Evolutionary conservation across 768 basidiomycete species (phyloP).

Genomic region (Favolaschia claudopus): DNA sequence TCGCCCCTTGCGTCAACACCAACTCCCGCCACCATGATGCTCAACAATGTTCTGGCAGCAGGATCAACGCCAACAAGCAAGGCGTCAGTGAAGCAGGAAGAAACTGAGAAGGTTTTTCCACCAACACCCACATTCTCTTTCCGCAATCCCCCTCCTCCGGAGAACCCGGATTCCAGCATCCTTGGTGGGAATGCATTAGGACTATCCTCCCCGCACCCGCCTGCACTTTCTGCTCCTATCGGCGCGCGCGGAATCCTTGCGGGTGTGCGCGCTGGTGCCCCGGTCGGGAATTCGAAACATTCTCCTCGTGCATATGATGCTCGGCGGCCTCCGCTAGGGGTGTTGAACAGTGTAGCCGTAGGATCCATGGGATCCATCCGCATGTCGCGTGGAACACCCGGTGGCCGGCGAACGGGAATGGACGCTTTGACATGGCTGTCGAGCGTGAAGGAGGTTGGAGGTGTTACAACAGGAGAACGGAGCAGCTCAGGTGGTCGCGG

Average conservation of each 20-base stretch:
- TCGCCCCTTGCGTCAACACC: constrained; percentile 21
- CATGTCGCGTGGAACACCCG: constrained; percentile 49
- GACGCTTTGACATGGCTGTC: constrained; percentile 78
- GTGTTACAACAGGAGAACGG: constrained; percentile 47
- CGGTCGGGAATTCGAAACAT: constrained; percentile 30
- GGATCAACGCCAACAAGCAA: neutral
- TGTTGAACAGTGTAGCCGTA: neutral
- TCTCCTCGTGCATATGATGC: constrained; percentile 31
- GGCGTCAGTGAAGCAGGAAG: neutral
- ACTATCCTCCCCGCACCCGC: constrained; percentile 27
- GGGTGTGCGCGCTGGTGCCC: constrained; percentile 68
- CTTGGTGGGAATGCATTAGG: neutral
- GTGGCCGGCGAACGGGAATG: constrained; percentile 62
- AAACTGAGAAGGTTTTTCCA: constrained; percentile 26
- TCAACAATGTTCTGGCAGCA: neutral
- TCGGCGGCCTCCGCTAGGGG: neutral
- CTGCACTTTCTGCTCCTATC: constrained; percentile 70
- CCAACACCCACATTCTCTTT: constrained; percentile 53
- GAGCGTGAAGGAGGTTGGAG: constrained; percentile 68
- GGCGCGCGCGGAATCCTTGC: constrained; percentile 73
- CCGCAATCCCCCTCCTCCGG: constrained; percentile 54
- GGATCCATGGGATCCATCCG: constrained; percentile 3
- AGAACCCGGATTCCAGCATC: constrained; percentile 32
- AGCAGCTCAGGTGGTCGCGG: constrained; percentile 65
- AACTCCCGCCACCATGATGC: constrained; percentile 27